phyloP scores from a whole-genome alignment of 306 rosid genomes.

The Elaeagnus macrophylla region DNA sequence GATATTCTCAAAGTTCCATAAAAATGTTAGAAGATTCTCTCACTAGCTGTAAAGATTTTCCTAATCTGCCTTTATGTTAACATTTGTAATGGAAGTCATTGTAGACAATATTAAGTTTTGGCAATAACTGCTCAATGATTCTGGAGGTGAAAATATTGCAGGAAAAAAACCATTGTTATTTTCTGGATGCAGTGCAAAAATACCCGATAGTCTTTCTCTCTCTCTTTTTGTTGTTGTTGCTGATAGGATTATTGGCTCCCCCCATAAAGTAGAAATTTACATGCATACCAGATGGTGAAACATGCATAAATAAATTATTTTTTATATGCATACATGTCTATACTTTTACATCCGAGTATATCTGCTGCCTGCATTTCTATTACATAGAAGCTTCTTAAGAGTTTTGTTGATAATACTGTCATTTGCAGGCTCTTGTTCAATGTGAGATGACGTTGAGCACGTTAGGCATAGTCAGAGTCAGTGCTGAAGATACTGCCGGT shows the following conservation, averaged over 20 bases:
- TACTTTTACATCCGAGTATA: too few species aligned
- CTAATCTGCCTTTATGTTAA: background rate
- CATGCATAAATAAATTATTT: too few species aligned
- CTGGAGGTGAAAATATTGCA: too few species aligned
- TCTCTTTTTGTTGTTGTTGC: too few species aligned
- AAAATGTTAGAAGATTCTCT: background rate
- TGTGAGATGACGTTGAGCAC: constrained; percentile 47
- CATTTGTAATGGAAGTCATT: background rate
- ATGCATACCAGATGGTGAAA: too few species aligned
- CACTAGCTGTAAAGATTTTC: background rate
- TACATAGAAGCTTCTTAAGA: background rate
- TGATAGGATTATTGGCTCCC: too few species aligned
- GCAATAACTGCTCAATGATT: background rate
- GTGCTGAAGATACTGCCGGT: constrained; percentile 61
- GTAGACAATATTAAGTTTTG: background rate
- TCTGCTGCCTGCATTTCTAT: too few species aligned
- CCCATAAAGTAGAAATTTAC: too few species aligned
- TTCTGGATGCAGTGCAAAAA: too few species aligned
- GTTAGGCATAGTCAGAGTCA: constrained; percentile 46
- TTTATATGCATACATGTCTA: too few species aligned
- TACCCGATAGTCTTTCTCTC: too few species aligned
- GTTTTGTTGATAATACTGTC: constrained; percentile 16
- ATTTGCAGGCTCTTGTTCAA: constrained; percentile 71
- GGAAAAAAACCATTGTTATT: too few species aligned
- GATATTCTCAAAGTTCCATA: constrained; percentile 1